Conservation (phyloP, 371 early-diverging fungal species). For the Batrachochytrium dendrobatidis region DNA sequence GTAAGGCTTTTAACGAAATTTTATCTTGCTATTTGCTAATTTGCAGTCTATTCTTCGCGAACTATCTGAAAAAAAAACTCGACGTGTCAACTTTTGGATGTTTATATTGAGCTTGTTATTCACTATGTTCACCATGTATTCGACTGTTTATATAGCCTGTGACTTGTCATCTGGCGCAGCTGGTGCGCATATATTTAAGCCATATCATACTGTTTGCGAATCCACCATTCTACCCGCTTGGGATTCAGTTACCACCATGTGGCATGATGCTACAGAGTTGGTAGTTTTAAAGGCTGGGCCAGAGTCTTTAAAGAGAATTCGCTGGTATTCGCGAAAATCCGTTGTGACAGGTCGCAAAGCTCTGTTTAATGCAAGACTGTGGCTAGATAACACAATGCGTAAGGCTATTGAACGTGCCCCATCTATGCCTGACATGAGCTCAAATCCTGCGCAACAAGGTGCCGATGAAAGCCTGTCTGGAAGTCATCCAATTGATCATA, state of each 20-base stretch:
- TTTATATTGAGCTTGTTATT: not conserved
- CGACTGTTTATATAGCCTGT: not conserved
- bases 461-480: too few species aligned
- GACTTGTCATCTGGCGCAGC: not conserved
- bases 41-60: too few species aligned
- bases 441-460: not conserved
- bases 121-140: not conserved
- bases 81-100: not conserved
- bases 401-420: not conserved
- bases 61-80: too few species aligned
- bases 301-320: not conserved
- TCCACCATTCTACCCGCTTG: not conserved
- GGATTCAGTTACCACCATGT: not conserved
- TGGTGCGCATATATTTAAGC: not conserved
- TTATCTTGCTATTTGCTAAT: too few species aligned
- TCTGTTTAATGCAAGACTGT: not conserved
- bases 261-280: not conserved
- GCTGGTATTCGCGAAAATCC: too few species aligned
- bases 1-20: too few species aligned
- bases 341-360: conserved; percentile 1
- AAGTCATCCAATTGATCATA: not conserved
- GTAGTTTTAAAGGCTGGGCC: not conserved
- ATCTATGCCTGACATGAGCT: too few species aligned
- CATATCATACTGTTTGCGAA: not conserved
- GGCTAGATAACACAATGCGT: not conserved